Conservation (phyloP, 1,139 yeast genomes). For the Wickerhamiella infanticola region DNA sequence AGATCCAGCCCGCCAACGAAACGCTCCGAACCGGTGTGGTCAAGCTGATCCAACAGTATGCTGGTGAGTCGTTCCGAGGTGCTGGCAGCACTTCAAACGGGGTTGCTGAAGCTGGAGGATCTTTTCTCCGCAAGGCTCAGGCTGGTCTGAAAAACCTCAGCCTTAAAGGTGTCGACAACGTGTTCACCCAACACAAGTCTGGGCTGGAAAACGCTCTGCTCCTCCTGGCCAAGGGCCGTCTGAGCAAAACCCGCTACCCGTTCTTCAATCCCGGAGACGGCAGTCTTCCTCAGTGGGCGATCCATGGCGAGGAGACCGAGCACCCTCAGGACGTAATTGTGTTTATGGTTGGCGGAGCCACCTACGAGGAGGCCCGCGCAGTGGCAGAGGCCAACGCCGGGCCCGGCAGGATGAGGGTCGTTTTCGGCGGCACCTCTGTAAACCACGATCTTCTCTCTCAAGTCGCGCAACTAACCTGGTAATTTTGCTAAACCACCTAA, state of each 20-base stretch:
- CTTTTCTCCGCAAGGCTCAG: conserved; percentile 29
- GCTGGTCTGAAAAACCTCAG: conserved; percentile 29
- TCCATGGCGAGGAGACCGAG: conserved; percentile 17
- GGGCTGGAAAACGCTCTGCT: conserved; percentile 41
- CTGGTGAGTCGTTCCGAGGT: conserved; percentile 29
- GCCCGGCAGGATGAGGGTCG: conserved; percentile 36
- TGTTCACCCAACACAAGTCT: conserved; percentile 64
- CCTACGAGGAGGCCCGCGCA: conserved; percentile 80
- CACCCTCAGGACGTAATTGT: conserved; percentile 61
- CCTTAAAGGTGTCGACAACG: conserved; percentile 35
- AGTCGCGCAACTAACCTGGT: background rate
- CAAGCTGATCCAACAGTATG: conserved; percentile 19
- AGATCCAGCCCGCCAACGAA: conserved; percentile 15
- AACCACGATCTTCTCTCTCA: background rate
- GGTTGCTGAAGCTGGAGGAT: conserved; percentile 7
- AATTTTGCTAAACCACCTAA: no score
- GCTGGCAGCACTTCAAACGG: conserved; percentile 31
- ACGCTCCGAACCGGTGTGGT: conserved; percentile 13
- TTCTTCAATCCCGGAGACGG: conserved; percentile 28
- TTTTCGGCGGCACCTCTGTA: conserved; percentile 60
- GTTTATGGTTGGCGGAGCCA: conserved; percentile 78
- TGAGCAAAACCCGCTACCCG: conserved; percentile 36
- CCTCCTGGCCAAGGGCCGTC: conserved; percentile 35
- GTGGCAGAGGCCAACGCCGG: conserved; percentile 52
- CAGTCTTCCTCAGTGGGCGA: conserved; percentile 17